Base-by-base conservation (phyloP, 2,329 filamentous ascomycete genomes). In the Penicillium corylophilum region DNA sequence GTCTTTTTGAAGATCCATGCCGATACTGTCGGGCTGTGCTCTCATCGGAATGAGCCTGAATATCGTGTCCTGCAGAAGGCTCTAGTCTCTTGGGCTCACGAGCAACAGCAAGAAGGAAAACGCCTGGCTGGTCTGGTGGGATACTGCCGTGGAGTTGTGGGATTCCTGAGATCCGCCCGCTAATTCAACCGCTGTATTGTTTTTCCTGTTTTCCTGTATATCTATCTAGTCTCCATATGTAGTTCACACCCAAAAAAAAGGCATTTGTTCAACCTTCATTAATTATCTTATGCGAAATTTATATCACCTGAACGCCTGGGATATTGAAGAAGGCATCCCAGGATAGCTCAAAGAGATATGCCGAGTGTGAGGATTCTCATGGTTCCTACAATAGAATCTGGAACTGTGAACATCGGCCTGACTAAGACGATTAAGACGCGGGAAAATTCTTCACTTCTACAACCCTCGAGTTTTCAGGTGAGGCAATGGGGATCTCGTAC, bases 1-100 rank as follows among this genome's bases (percentile, higher is more conserved):
- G 93, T 97, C 1, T 95, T 97, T 65, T 70, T 99, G 53, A 83
- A 86, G 43, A 76, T 96, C 36, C 93, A 97, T 71, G 80, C 79
- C 6, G 85, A 87, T 54, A 74, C 80, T 15, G 74, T 88, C 13
- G 69, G 74, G 6, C 53, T 65, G 42, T 71, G 68, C 31, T 69
- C 74, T 29, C 72, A 74, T 33, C 66, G 76, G 76, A 74, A 78
- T 74, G 66, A 81, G 65, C 69, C 73, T 39, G 63, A 64, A 41
- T 53, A 60, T 23, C 54, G 76, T 57, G 64, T 70, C 26, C 70
- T 93, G 13, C 77, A 84, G 41, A 75, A 72, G 1, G 83, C 82
- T 42, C 72, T 96, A 54, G 71, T 73, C 46, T 79, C 81, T 61
- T 96, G 90, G 89, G 86, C 86, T 69, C 73, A 72, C 24, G 83